Evolutionary conservation across 2,329 filamentous ascomycete genomes (phyloP), one percentile per base, ranked within the genome.

Genomic region (Pseudogymnoascus sp.): DNA sequence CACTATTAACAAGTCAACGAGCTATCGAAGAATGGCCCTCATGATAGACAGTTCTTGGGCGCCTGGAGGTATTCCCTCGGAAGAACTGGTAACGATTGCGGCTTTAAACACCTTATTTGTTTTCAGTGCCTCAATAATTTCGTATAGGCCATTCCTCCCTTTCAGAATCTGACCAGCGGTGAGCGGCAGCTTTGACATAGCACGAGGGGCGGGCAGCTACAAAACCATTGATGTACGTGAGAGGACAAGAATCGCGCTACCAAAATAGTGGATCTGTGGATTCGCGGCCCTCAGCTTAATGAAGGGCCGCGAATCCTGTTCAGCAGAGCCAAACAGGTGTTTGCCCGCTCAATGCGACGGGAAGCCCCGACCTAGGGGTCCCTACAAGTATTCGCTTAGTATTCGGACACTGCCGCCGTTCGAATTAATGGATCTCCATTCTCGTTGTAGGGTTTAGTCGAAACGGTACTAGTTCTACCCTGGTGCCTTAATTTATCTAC

Each of bases 1-100:
- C 66, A 64, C 68, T 67, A 6, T 16, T 60, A n/a, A 14, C 12
- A 64, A 49, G 38, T 67, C 16, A 43, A 43, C 9, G 6, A 67
- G 66, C 46, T 56, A 59, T 59, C 34, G 53, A 12, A 16, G 2
- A n/a, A 59, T n/a, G 16, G 23, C 5, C n/a, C 14, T 38, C 14
- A 23, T 38, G 21, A 43, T 38, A 61, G 3, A 61, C 25, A 18
- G n/a, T 40, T 38, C 14, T 43, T 18, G 18, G 40, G 40, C 40
- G 40, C 40, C 59, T 36, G 1, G 59, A 6, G 7, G 7, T n/a
- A 23, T 16, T 43, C 21, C n/a, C 18, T 43, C 8, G 59, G 6
- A 61, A 23, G 37, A 12, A 21, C 18, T 38, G 31, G 2, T 21
- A 59, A 62, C 14, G 14, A 49, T 62, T 59, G 60, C 37, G 40